phyloP scores from a whole-genome alignment of 2,329 filamentous ascomycete species.

The Pseudogymnoascus sp. region DNA sequence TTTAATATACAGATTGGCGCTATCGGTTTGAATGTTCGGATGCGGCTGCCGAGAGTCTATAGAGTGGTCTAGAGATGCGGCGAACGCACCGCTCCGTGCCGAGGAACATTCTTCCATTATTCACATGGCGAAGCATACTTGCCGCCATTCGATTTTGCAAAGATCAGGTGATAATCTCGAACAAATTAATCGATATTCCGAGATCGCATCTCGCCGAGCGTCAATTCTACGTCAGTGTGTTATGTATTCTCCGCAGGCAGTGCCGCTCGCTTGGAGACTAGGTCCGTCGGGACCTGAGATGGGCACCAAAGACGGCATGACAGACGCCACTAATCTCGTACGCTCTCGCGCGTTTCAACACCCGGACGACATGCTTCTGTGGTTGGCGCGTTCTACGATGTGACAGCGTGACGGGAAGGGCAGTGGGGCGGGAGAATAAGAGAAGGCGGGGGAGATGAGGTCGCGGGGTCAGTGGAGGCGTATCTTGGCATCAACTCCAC shows the following conservation, averaged over 20 bases:
- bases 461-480: background rate
- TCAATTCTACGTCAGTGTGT: background rate
- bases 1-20: constrained; percentile 4
- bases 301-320: background rate
- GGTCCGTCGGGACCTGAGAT: background rate
- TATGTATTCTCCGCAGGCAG: background rate
- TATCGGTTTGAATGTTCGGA: constrained; percentile 2
- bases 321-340: background rate
- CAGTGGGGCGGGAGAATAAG: background rate
- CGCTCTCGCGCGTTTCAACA: background rate
- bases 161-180: background rate
- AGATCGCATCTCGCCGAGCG: background rate
- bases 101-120: background rate
- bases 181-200: background rate
- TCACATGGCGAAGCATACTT: background rate
- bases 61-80: background rate
- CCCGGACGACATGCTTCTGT: background rate
- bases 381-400: background rate
- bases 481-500: background rate
- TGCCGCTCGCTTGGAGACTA: background rate
- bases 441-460: constrained; percentile 2
- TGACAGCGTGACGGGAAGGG: background rate
- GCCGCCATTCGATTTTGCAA: background rate
- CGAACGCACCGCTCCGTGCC: constrained; percentile 1
- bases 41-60: background rate